Evolutionary conservation across 495 filamentous ascomycete genomes (phyloP), one percentile per base, ranked within the genome.

Genomic region (Bacidia rubella): DNA sequence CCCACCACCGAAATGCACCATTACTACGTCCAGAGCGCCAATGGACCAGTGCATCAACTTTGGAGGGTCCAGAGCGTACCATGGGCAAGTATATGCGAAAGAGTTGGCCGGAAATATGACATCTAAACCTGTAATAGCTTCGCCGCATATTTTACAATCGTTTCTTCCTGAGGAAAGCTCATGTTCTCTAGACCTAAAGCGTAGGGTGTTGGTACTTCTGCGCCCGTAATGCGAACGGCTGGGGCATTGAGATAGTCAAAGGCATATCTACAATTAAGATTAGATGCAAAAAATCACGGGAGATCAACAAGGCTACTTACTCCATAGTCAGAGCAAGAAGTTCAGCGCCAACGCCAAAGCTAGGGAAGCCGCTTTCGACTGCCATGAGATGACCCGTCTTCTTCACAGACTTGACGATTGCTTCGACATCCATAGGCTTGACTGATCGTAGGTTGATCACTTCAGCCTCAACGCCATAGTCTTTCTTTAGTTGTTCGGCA

Each of bases 371-470:
- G 42, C 87, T 94, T 72, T 96, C 92, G 54, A 98, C 87, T 23
- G 79, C 81, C 70, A 98, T 80, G 54, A 98, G 77, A 63, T 82
- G 83, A 64, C 85, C 85, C 21, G 92, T 98, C 83, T 98, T 98
- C 83, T 96, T 95, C 64, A 97, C 84, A 12, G 88, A 95, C 68
- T 90, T 87, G 64, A 95, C 77, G 65, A 98, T 95, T 51, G 83
- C 77, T 70, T 96, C 90, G 39, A 98, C 81, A 65, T 98, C 92
- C 49, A 98, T 75, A 32, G 92, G 92, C 78, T 96, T 98, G 69
- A 98, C 69, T 54, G 88, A 95, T 58, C 92, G 87, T 48, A 98
- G 81, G 76, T 98, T 98, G 78, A 98, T 86, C 51, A 98, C 93
- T 71, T 98, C 92, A 50, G 78, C 83, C 52, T 97, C 93, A 42